A percentile compares a stretch with the other conserved stretches of the same genome.
phyloP scores from a whole-genome alignment of 2,329 filamentous ascomycete species.

The Lecanicillium sp. region DNA sequence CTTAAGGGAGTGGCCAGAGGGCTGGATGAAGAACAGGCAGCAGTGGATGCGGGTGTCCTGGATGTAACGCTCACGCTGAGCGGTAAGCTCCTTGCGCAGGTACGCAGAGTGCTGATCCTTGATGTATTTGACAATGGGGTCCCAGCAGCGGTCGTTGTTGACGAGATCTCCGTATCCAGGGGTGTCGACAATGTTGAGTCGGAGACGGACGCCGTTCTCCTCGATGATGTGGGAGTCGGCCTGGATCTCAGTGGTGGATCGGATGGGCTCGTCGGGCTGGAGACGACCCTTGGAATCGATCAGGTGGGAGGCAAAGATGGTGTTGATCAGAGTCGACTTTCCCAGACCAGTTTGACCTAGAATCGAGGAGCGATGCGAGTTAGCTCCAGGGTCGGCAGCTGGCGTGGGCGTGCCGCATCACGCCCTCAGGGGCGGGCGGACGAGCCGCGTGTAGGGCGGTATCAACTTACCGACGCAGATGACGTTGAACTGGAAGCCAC shows the following conservation, averaged over 20 bases:
- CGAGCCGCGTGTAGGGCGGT: background rate
- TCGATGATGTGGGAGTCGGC: slow-evolving; percentile 97
- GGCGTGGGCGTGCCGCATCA: slow-evolving; percentile 13
- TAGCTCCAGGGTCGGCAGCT: slow-evolving; percentile 8
- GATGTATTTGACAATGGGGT: slow-evolving; percentile 99
- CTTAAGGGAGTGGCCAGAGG: slow-evolving; percentile 95
- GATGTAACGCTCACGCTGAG: slow-evolving; percentile 97
- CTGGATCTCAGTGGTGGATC: slow-evolving; percentile 96
- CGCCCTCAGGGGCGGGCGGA: slow-evolving; percentile 14
- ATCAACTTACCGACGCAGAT: slow-evolving; percentile 85
- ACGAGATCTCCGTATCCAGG: slow-evolving; percentile 97
- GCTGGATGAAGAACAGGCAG: slow-evolving; percentile 99
- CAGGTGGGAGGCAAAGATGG: slow-evolving; percentile 98
- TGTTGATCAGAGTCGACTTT: slow-evolving; percentile 99
- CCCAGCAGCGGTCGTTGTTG: slow-evolving; percentile 99
- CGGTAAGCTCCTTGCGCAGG: slow-evolving; percentile 97
- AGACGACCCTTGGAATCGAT: slow-evolving; percentile 98
- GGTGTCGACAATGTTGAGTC: slow-evolving; percentile 98
- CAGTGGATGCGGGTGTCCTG: slow-evolving; percentile 99
- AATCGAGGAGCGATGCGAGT: slow-evolving; percentile 15
- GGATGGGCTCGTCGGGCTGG: slow-evolving; percentile 84
- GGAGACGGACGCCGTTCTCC: slow-evolving; percentile 95
- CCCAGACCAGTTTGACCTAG: slow-evolving; percentile 95
- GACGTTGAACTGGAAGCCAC: slow-evolving; percentile 99
- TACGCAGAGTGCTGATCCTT: slow-evolving; percentile 99